Evolutionary conservation across 352 stramenopile genomes (phyloP).

Genomic region (Blastocystis sp.): DNA sequence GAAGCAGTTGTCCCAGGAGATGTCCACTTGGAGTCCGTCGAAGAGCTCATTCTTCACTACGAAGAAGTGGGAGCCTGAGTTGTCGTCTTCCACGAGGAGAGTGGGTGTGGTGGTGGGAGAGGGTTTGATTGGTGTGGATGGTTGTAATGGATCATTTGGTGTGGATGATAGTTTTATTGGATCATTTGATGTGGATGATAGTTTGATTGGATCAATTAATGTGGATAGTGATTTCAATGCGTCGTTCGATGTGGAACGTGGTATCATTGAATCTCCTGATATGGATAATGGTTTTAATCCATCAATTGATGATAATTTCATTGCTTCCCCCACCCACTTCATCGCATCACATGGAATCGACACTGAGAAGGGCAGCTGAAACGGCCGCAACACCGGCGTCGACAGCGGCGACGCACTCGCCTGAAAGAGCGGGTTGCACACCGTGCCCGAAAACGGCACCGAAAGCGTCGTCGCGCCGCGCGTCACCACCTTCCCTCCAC

Average conservation of each 20-base stretch:
- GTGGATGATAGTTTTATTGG: too few species aligned
- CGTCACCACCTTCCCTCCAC: background rate
- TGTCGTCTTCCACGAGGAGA: background rate
- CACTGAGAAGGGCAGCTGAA: background rate
- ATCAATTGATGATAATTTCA: too few species aligned
- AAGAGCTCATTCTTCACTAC: slow-evolving; percentile 16
- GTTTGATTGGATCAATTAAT: too few species aligned
- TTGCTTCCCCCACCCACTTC: too few species aligned
- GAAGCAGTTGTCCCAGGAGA: slow-evolving; percentile 30
- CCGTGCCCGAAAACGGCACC: background rate
- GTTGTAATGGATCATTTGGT: too few species aligned
- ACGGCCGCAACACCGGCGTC: too few species aligned
- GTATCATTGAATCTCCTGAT: too few species aligned
- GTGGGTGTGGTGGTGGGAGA: background rate
- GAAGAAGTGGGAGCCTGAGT: background rate
- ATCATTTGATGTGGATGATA: too few species aligned
- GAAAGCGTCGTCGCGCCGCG: background rate
- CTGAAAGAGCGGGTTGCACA: background rate
- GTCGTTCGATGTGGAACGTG: too few species aligned
- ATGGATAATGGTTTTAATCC: too few species aligned
- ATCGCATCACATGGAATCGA: background rate
- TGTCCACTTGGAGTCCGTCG: background rate
- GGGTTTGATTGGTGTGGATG: too few species aligned
- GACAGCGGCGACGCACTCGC: background rate
- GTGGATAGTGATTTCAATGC: too few species aligned